A percentile compares a stretch with the other conserved stretches of the same genome.
Evolutionary conservation across 2,329 filamentous ascomycete species (phyloP).

Genomic region (Fragosphaeria purpurea): DNA sequence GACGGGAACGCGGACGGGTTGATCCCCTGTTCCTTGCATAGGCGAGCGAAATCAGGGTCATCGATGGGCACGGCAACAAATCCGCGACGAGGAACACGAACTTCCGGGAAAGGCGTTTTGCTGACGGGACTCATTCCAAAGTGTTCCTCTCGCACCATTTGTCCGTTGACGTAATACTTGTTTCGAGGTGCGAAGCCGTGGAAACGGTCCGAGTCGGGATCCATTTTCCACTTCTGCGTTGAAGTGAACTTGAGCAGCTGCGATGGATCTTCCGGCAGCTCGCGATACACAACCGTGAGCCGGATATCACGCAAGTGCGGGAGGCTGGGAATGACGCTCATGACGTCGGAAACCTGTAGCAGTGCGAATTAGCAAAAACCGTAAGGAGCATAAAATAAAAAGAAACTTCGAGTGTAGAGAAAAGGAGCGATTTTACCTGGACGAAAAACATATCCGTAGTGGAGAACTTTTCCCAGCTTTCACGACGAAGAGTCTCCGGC

Average conservation of each 20-base stretch:
- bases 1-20: conserved; percentile 33
- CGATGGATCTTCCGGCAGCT: conserved; percentile 43
- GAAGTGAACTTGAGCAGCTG: conserved; percentile 31
- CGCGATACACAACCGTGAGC: conserved; percentile 49
- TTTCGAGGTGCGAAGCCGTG: conserved; percentile 45
- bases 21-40: conserved; percentile 49
- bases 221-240: conserved; percentile 47
- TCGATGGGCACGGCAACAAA: conserved; percentile 41
- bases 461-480: conserved; percentile 43
- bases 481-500: conserved; percentile 35
- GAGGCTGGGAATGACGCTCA: conserved; percentile 46
- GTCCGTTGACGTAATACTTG: conserved; percentile 50
- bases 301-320: conserved; percentile 47
- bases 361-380: conserved; percentile 11
- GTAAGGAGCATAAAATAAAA: too few relatives aligned
- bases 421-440: conserved; percentile 36
- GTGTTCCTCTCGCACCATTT: conserved; percentile 40
- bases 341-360: conserved; percentile 48
- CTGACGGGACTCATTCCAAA: conserved; percentile 38
- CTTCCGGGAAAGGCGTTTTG: conserved; percentile 44
- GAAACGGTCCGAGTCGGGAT: conserved; percentile 43
- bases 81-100: conserved; percentile 44
- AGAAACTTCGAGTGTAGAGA: too few relatives aligned
- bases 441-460: conserved; percentile 57
- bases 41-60: conserved; percentile 45